These are phyloP conservation scores for Tricholoma flavovirens DNA, from an alignment of 768 basidiomycete species.

Conservation along the genomic window DNA sequence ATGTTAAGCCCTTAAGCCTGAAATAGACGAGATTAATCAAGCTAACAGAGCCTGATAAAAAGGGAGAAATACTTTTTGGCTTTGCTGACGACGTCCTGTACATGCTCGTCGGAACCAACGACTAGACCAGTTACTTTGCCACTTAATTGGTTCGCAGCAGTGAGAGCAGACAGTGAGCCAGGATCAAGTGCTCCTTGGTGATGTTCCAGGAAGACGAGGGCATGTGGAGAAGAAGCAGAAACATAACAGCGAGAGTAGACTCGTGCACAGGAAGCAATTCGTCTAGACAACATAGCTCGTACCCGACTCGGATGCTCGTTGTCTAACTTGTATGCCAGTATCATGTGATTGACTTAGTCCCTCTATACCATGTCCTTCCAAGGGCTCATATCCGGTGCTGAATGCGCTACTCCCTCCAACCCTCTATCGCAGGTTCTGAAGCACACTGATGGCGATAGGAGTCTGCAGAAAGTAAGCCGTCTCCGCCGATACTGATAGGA, in stretches of 20 bases:
- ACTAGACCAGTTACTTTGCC: slow-evolving; percentile 80
- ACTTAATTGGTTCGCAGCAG: slow-evolving; percentile 82
- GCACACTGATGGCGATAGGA: slow-evolving; percentile 83
- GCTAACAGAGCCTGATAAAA: neutral
- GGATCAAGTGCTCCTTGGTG: slow-evolving; percentile 75
- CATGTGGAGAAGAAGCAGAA: slow-evolving; percentile 56
- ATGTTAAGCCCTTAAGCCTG: slow-evolving; percentile 64
- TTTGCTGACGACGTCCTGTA: slow-evolving; percentile 59
- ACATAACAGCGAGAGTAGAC: slow-evolving; percentile 45
- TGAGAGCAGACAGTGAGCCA: slow-evolving; percentile 83
- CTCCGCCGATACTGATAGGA: neutral
- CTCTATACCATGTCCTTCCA: slow-evolving; percentile 58
- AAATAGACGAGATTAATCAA: slow-evolving; percentile 1
- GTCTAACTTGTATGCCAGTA: too few species aligned
- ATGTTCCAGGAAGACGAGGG: slow-evolving; percentile 89
- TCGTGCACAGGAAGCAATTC: slow-evolving; percentile 10
- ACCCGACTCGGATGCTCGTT: too few species aligned
- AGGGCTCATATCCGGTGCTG: slow-evolving; percentile 80
- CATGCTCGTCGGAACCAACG: slow-evolving; percentile 62
- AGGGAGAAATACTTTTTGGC: slow-evolving; percentile 64
- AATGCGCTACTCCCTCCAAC: slow-evolving; percentile 81
- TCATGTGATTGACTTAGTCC: slow-evolving; percentile 3
- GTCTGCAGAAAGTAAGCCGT: slow-evolving; percentile 70
- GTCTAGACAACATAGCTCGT: slow-evolving; percentile 13
- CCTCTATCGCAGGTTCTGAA: slow-evolving; percentile 87